Base-by-base conservation (phyloP, 495 filamentous ascomycete genomes). In the Lentithecium fluviatile region DNA sequence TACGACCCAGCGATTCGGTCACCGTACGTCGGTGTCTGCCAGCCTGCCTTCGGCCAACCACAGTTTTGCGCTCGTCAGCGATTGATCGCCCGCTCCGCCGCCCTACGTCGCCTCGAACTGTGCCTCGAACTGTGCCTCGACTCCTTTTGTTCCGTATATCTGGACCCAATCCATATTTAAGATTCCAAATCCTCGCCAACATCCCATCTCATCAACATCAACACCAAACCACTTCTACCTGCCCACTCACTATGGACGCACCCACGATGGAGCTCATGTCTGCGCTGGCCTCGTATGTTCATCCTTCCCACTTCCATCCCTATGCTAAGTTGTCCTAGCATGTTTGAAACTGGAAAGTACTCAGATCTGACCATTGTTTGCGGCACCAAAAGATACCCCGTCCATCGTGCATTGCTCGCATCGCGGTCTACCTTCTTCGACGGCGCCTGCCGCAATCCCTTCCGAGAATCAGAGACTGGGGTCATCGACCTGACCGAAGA, bases 361-460 rank as follows among this genome's bases (percentile, higher is more conserved):
- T 74, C 72, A n/a, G 75, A 77, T 45, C 57, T 77, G 40, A 76
- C 74, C 12, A 64, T 77, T 52, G 40, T 62, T 26, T 74, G 70
- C 64, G 72, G 72, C 36, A 52, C 55, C 24, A 63, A 69, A 62
- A 66, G 65, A 62, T 76, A 70, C 64, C 58, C 59, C 12, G 72
- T 75, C 1, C 74, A 77, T 60, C 66, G 66, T 60, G 73, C 74
- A 8, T 65, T 77, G 50, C 34, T 77, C 36, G 76, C 74, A 61
- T 74, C 74, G 23, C 58, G 74, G 20, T 70, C 67, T 26, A 65
- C 63, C 40, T 77, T 77, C 71, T 76, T 77, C 58, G 73, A 74
- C 26, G 69, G 69, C 25, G 74, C 74, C 21, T 73, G 69, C 61
- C 64, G 72, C 56, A 62, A 57, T 36, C 50, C 58, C 3, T 75